Percentiles rank a stretch among this genome's conserved stretches.
phyloP scores from a whole-genome alignment of 805 yeast genomes.

The Candida khao-thaluensis region DNA sequence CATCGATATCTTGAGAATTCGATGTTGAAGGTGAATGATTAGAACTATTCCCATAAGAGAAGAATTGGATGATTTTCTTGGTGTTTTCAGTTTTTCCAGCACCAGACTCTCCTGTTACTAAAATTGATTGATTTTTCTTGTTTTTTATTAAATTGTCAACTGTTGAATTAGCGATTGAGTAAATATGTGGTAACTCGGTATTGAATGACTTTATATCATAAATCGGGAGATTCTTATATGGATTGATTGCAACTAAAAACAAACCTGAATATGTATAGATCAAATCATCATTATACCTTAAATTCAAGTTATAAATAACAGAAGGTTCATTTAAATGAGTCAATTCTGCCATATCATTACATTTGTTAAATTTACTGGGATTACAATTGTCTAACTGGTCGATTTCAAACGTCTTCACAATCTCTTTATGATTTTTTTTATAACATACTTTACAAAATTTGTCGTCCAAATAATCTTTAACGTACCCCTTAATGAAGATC shows the following conservation, averaged over 20 bases:
- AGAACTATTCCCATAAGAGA: conserved; percentile 64
- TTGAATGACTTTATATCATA: conserved; percentile 57
- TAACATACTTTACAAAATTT: conserved; percentile 38
- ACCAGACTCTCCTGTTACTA: conserved; percentile 99
- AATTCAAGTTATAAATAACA: conserved; percentile 78
- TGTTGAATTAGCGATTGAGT: conserved; percentile 81
- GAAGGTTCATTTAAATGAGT: conserved; percentile 95
- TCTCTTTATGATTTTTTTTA: conserved; percentile 41
- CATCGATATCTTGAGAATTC: conserved; percentile 52
- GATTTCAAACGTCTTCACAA: conserved; percentile 41
- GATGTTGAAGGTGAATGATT: not conserved
- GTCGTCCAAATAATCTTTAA: conserved; percentile 44
- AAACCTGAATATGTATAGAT: conserved; percentile 95
- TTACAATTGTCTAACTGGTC: conserved; percentile 63
- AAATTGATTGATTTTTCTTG: conserved; percentile 77
- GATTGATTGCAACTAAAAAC: conserved; percentile 92
- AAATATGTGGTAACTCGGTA: conserved; percentile 72
- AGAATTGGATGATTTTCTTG: conserved; percentile 87
- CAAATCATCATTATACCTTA: conserved; percentile 72
- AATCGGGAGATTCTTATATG: conserved; percentile 73
- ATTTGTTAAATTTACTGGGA: conserved; percentile 86
- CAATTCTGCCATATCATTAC: conserved; percentile 92
- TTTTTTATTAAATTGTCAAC: conserved; percentile 70
- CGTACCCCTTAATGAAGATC: conserved; percentile 60
- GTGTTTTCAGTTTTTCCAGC: conserved; percentile 99